phyloP scores from a whole-genome alignment of 1,284 basidiomycete genomes.

The Malassezia furfur region DNA sequence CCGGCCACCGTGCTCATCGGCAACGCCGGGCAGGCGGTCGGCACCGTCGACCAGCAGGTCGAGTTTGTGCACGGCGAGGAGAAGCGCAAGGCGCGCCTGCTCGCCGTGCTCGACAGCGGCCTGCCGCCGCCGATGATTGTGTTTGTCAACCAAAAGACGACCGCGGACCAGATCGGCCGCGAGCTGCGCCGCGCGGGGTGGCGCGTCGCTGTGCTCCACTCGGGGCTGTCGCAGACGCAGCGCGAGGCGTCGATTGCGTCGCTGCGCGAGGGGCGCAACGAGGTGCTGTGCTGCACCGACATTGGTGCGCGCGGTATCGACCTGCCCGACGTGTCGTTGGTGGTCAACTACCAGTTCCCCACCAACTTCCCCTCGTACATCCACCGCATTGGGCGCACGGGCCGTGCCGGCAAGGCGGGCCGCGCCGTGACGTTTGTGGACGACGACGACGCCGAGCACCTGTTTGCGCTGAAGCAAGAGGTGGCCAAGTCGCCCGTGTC shows the following conservation, averaged over 20 bases:
- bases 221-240: constrained; percentile 93
- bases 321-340: constrained; percentile 86
- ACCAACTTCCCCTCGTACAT: constrained; percentile 91
- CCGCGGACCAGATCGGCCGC: constrained; percentile 88
- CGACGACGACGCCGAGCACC: constrained; percentile 90
- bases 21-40: constrained; percentile 91
- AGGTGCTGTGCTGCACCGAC: constrained; percentile 85
- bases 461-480: constrained; percentile 50
- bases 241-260: constrained; percentile 81
- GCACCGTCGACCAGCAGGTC: constrained; percentile 90
- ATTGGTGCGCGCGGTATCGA: constrained; percentile 97
- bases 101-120: constrained; percentile 79
- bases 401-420: constrained; percentile 89
- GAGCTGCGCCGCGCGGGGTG: constrained; percentile 78
- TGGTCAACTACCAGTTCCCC: constrained; percentile 96
- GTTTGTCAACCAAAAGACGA: constrained; percentile 99
- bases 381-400: constrained; percentile 93
- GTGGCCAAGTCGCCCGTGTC: constrained; percentile 35
- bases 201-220: constrained; percentile 80
- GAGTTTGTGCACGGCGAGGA: constrained; percentile 88
- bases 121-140: constrained; percentile 89
- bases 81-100: constrained; percentile 79
- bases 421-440: constrained; percentile 88
- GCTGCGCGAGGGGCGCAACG: constrained; percentile 73
- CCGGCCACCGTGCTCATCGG: constrained; percentile 95